Conservation (phyloP, 140 eudicot genomes). For the Cichorium intybus region DNA sequence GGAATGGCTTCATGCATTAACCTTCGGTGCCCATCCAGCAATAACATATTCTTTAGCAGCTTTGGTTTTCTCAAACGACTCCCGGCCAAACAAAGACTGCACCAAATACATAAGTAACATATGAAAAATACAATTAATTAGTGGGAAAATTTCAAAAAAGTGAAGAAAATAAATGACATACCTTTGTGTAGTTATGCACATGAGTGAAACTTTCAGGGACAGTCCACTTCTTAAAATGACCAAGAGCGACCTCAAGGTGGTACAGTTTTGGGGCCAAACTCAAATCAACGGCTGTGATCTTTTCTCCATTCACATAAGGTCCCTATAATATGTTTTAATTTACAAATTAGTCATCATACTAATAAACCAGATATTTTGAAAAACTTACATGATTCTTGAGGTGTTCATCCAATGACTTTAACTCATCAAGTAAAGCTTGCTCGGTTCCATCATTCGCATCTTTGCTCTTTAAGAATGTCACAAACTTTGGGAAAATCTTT, state of each 20-base stretch:
- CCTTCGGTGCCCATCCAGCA: constrained; percentile 90
- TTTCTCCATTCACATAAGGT: constrained; percentile 66
- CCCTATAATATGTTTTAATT: constrained; percentile 35
- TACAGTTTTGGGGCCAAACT: constrained; percentile 76
- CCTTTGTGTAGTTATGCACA: constrained; percentile 69
- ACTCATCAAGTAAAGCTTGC: constrained; percentile 64
- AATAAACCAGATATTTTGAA: not conserved
- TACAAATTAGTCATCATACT: constrained; percentile 1
- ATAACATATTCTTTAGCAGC: constrained; percentile 54
- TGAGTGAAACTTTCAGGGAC: constrained; percentile 54
- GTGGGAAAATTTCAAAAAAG: too few species aligned
- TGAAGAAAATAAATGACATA: constrained; percentile 14
- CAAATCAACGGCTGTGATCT: constrained; percentile 73
- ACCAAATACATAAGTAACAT: not conserved
- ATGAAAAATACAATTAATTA: too few species aligned
- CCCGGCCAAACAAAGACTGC: constrained; percentile 61
- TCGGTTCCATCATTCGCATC: constrained; percentile 76
- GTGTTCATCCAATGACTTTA: constrained; percentile 75
- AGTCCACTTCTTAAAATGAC: constrained; percentile 72
- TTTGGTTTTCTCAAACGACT: constrained; percentile 64
- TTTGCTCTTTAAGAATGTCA: constrained; percentile 67
- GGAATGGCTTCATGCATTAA: constrained; percentile 51
- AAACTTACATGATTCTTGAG: constrained; percentile 55
- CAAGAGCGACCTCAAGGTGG: constrained; percentile 73
- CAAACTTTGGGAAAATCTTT: constrained; percentile 63